These are phyloP conservation scores for Hymenoscyphus albidus DNA, from an alignment of 2,329 filamentous ascomycete species.

Conservation along the genomic window DNA sequence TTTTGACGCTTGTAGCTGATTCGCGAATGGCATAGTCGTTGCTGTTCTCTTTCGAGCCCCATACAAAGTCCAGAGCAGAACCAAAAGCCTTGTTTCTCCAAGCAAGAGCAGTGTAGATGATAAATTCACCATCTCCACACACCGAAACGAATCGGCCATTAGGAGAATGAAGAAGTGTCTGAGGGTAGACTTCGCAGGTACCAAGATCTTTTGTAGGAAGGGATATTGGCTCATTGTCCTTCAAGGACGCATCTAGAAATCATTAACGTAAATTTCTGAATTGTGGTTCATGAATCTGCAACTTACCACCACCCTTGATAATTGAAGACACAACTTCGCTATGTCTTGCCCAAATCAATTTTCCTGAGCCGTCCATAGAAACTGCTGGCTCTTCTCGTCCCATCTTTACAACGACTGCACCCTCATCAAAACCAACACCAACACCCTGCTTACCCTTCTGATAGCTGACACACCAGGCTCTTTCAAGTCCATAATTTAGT, in stretches of 20 bases:
- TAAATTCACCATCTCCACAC: conserved; percentile 96
- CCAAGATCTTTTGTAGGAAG: conserved; percentile 92
- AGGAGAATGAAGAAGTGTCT: conserved; percentile 90
- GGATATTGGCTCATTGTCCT: conserved; percentile 83
- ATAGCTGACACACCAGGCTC: conserved; percentile 96
- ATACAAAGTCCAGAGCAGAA: conserved; percentile 91
- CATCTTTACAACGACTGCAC: conserved; percentile 96
- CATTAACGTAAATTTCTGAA: conserved; percentile 29
- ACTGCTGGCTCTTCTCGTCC: conserved; percentile 95
- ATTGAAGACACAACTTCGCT: conserved; percentile 93
- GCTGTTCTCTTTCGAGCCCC: conserved; percentile 95
- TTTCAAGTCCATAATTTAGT: conserved; percentile 89
- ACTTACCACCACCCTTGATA: conserved; percentile 77
- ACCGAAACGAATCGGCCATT: conserved; percentile 86
- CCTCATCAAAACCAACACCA: conserved; percentile 95
- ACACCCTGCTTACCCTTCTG: conserved; percentile 93
- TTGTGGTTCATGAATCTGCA: background rate
- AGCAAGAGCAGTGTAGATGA: conserved; percentile 94
- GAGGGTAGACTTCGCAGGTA: conserved; percentile 93
- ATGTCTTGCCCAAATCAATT: conserved; percentile 92
- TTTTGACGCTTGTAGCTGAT: conserved; percentile 88
- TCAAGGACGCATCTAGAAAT: conserved; percentile 65
- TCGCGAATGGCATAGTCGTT: conserved; percentile 98
- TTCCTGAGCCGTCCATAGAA: conserved; percentile 94
- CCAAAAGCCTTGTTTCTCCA: conserved; percentile 98